Evolutionary conservation across 805 yeast species (phyloP).

Genomic region (Candida endomychidarum): DNA sequence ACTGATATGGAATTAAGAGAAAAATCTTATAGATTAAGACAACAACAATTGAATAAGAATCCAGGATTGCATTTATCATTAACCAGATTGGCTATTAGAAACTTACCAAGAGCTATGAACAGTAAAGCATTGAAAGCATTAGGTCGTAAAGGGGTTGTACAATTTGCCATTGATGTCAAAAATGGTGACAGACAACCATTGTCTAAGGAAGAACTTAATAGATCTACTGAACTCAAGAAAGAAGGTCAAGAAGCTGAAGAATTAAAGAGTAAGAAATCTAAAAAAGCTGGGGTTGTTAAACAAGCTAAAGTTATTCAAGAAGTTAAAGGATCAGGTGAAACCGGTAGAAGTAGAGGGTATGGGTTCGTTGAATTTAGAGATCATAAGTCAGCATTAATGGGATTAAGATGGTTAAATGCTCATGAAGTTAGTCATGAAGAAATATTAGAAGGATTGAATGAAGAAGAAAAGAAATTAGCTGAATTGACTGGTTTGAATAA

Average conservation of each 20-base stretch:
- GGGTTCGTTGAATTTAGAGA: constrained; percentile 93
- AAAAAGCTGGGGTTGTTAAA: constrained; percentile 85
- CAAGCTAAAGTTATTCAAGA: constrained; percentile 94
- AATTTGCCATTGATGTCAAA: constrained; percentile 87
- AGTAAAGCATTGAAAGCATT: constrained; percentile 85
- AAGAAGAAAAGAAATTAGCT: constrained; percentile 61
- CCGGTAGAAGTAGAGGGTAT: constrained; percentile 93
- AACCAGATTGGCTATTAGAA: constrained; percentile 92
- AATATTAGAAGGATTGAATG: constrained; percentile 65
- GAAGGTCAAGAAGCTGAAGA: constrained; percentile 38
- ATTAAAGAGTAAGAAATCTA: constrained; percentile 49
- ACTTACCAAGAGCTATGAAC: constrained; percentile 89
- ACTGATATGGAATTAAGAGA: constrained; percentile 86
- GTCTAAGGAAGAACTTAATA: constrained; percentile 80
- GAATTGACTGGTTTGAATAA: constrained; percentile 54
- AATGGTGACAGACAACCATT: constrained; percentile 75
- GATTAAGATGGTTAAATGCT: constrained; percentile 94
- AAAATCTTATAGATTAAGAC: constrained; percentile 80
- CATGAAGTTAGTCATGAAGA: constrained; percentile 78
- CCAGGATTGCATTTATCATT: constrained; percentile 90
- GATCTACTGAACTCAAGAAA: constrained; percentile 72
- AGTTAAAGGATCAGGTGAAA: constrained; percentile 81
- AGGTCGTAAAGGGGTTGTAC: constrained; percentile 92
- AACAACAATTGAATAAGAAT: constrained; percentile 85
- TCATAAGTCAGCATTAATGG: constrained; percentile 92